phyloP scores from a whole-genome alignment of 208 protist genomes.

The Crithidia expoeki region DNA sequence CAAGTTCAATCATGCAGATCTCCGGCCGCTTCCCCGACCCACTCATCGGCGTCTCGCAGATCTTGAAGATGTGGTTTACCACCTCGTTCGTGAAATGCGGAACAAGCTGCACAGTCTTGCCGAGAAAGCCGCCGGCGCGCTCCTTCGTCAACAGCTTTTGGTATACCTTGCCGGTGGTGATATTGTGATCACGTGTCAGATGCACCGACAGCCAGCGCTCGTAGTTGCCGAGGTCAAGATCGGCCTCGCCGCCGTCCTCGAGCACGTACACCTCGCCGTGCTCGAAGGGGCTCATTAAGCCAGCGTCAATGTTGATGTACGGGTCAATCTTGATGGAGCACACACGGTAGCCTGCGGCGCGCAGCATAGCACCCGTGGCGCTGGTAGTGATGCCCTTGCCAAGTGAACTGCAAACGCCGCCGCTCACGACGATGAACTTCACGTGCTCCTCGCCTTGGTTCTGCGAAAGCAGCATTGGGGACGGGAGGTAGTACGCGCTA shows the following conservation, averaged over 20 bases:
- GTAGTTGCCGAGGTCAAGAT: slow-evolving; percentile 99
- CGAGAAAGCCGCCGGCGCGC: slow-evolving; percentile 97
- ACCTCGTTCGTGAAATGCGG: slow-evolving; percentile 95
- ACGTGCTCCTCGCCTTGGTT: slow-evolving; percentile 43
- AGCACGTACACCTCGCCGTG: slow-evolving; percentile 99
- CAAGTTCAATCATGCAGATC: slow-evolving; percentile 98
- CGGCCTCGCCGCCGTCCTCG: slow-evolving; percentile 97
- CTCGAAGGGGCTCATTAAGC: slow-evolving; percentile 96
- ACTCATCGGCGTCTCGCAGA: slow-evolving; percentile 90
- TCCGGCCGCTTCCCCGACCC: slow-evolving; percentile 81
- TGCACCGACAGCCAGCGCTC: slow-evolving; percentile 98
- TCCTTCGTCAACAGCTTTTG: slow-evolving; percentile 96
- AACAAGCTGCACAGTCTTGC: slow-evolving; percentile 99
- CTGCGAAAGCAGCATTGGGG: slow-evolving; percentile 62
- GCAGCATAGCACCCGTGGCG: slow-evolving; percentile 84
- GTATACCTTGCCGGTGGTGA: slow-evolving; percentile 99
- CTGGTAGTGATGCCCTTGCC: slow-evolving; percentile 97
- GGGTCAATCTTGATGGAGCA: slow-evolving; percentile 99
- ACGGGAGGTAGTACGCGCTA: slow-evolving; percentile 82
- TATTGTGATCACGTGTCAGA: slow-evolving; percentile 97
- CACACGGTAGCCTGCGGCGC: slow-evolving; percentile 90
- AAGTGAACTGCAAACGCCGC: slow-evolving; percentile 98
- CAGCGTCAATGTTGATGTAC: slow-evolving; percentile 98
- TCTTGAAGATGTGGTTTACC: slow-evolving; percentile 84
- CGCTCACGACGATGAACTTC: slow-evolving; percentile 98